Base-by-base conservation (phyloP, 805 yeast species). In the Kazachstania taianensis region DNA sequence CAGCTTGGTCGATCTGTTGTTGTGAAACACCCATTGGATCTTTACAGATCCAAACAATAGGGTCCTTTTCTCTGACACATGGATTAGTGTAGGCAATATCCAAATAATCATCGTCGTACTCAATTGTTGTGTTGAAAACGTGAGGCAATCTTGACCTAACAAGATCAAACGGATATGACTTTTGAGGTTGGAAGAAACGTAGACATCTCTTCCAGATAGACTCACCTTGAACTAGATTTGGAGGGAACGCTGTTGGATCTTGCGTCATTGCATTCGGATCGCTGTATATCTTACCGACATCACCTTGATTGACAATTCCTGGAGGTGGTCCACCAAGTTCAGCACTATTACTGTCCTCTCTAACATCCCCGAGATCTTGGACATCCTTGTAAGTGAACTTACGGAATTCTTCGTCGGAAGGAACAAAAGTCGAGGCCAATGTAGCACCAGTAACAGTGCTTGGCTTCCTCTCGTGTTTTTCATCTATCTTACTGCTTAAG, bases 1-100 rank as follows among this genome's bases (percentile, higher is more conserved):
- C 57, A 9, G 81, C 75, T 43, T 68, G 68, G 24, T 62, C 62
- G 42, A 76, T 69, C 51, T 79, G 77, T 39, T 69, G 66, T 33
- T 69, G 69, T 13, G 82, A 70, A 36, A 82, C 65, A 5, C 92
- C 89, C 63, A 75, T 59, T 5, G 70, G 62, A 56, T 82, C 94
- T 45, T 63, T 70, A 29, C 81, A 75, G 42, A 81, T 63, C 94
- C 94, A 82, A 33, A 80, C 63, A 38, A 70, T 69, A 20, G 85
- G 83, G 26, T 46, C 55, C 20, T 44, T 42, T 30, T 50, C 56
- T 13, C 41, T 41, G 9, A 55, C 57, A 29, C 44, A 41, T 14
- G 61, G 57, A 20, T 53, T 54, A 12, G 50, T 46, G 40, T 51
- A 55, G 1, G 66, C 62, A 6, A 49, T 37, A 5, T 54, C 52